These are phyloP conservation scores for Neoboletus magnificus DNA, from an alignment of 768 basidiomycete genomes.

Conservation along the genomic window DNA sequence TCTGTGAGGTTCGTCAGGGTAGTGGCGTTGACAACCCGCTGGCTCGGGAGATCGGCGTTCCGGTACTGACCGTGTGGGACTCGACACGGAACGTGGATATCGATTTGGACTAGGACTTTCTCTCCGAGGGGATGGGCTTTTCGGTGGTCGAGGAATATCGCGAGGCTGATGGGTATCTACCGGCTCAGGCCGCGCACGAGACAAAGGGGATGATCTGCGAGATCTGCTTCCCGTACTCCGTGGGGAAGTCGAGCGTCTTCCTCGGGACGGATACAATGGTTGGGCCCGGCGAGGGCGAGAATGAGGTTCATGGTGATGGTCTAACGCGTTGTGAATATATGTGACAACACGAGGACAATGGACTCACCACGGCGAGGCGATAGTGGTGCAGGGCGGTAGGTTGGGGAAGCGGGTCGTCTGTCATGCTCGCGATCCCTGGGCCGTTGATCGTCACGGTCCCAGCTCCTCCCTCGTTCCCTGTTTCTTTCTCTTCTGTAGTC, in stretches of 20 bases:
- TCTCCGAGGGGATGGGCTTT: constrained; percentile 12
- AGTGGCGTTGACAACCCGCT: not conserved
- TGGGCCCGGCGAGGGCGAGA: constrained; percentile 15
- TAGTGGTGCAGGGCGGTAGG: constrained; percentile 15
- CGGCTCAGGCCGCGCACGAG: constrained; percentile 15
- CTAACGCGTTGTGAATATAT: constrained; percentile 5
- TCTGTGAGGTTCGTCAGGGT: not conserved
- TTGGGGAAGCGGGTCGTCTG: constrained; percentile 15
- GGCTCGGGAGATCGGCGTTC: constrained; percentile 3
- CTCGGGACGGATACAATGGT: constrained; percentile 13
- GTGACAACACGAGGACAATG: not conserved
- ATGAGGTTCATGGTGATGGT: constrained; percentile 10
- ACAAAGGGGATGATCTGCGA: constrained; percentile 18
- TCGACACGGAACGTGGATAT: constrained; percentile 2
- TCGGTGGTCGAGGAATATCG: constrained; percentile 11
- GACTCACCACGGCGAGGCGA: constrained; percentile 29
- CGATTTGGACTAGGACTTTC: constrained; percentile 15
- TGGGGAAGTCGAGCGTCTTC: constrained; percentile 22
- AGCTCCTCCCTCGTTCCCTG: constrained; percentile 19
- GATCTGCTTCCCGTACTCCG: constrained; percentile 21
- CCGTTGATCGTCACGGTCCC: constrained; percentile 22
- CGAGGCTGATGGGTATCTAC: constrained; percentile 5
- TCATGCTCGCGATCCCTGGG: constrained; percentile 22
- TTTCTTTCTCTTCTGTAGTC: constrained; percentile 22
- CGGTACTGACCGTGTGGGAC: constrained; percentile 8